phyloP scores from a whole-genome alignment of 768 basidiomycete genomes.

The Boletus sp. region DNA sequence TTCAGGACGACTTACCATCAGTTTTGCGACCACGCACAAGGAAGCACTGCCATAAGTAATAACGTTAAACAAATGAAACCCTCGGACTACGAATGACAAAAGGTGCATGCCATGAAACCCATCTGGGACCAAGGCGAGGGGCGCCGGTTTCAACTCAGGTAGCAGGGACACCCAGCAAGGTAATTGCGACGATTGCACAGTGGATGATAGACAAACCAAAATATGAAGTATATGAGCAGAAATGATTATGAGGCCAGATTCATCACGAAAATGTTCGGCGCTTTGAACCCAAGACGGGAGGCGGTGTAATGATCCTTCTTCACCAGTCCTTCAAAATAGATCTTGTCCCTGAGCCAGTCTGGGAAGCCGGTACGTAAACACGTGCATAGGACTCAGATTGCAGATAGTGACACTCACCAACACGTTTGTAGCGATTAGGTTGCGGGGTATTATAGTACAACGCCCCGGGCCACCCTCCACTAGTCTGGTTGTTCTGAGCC shows the following conservation, averaged over 20 bases:
- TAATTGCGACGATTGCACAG: not conserved
- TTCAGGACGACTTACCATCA: not conserved
- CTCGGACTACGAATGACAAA: not conserved
- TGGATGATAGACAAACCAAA: slow-evolving; percentile 9
- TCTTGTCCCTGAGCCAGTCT: slow-evolving; percentile 79
- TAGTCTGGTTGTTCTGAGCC: slow-evolving; percentile 39
- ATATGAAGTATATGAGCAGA: slow-evolving; percentile 2
- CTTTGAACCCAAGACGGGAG: slow-evolving; percentile 67
- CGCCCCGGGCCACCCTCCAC: slow-evolving; percentile 33
- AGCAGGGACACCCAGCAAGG: not conserved
- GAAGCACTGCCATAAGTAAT: not conserved
- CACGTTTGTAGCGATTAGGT: slow-evolving; percentile 54
- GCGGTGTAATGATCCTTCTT: slow-evolving; percentile 59
- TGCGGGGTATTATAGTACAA: slow-evolving; percentile 46
- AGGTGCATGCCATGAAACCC: not conserved
- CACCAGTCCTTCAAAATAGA: slow-evolving; percentile 62
- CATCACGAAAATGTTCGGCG: slow-evolving; percentile 80
- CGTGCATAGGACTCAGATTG: not conserved
- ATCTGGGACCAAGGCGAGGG: not conserved
- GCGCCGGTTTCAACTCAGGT: not conserved
- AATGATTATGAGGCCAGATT: slow-evolving; percentile 44
- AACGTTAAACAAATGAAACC: no score
- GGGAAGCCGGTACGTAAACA: not conserved
- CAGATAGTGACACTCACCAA: slow-evolving; percentile 45
- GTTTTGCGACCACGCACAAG: not conserved